A percentile compares a stretch with the other conserved stretches of the same genome.
Evolutionary conservation across 2,329 filamentous ascomycete genomes (phyloP).

Genomic region (Aureobasidium mangrovei): DNA sequence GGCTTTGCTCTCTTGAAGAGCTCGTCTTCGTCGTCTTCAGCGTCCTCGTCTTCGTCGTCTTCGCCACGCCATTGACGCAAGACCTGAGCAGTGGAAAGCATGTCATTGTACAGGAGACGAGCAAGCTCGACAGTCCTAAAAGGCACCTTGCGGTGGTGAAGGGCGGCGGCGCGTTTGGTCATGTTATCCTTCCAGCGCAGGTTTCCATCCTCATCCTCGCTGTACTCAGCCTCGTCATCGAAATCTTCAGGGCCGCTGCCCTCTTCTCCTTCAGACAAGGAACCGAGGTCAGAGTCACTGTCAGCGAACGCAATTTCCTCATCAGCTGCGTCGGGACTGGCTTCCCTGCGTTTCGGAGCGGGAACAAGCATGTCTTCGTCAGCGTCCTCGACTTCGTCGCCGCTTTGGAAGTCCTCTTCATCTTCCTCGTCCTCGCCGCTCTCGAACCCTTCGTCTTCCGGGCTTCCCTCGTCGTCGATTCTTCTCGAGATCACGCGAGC

Average conservation of each 20-base stretch:
- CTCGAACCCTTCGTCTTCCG: constrained; percentile 41
- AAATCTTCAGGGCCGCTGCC: constrained; percentile 31
- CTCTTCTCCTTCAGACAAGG: constrained; percentile 54
- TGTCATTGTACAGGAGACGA: constrained; percentile 79
- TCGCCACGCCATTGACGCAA: constrained; percentile 73
- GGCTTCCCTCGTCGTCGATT: constrained; percentile 42
- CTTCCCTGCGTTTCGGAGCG: constrained; percentile 41
- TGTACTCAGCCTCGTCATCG: constrained; percentile 29
- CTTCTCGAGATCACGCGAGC: constrained; percentile 41
- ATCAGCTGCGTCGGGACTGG: constrained; percentile 45
- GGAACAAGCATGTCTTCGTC: constrained; percentile 21
- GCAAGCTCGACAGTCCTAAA: constrained; percentile 78
- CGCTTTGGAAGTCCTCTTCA: constrained; percentile 46
- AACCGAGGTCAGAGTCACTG: constrained; percentile 92
- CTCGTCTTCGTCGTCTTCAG: constrained; percentile 55
- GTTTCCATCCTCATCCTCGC: constrained; percentile 58
- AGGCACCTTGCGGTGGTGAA: constrained; percentile 61
- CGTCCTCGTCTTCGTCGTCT: constrained; percentile 42
- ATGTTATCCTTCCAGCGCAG: constrained; percentile 86
- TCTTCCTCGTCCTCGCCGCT: constrained; percentile 48
- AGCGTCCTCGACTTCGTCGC: constrained; percentile 33
- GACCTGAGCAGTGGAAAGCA: constrained; percentile 65
- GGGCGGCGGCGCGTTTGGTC: constrained; percentile 59
- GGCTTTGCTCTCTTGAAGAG: constrained; percentile 52
- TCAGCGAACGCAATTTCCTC: constrained; percentile 87